Percentiles rank a stretch among this genome's conserved stretches.
Evolutionary conservation across 768 basidiomycete species (phyloP).

Genomic region (Rickenella mellea): DNA sequence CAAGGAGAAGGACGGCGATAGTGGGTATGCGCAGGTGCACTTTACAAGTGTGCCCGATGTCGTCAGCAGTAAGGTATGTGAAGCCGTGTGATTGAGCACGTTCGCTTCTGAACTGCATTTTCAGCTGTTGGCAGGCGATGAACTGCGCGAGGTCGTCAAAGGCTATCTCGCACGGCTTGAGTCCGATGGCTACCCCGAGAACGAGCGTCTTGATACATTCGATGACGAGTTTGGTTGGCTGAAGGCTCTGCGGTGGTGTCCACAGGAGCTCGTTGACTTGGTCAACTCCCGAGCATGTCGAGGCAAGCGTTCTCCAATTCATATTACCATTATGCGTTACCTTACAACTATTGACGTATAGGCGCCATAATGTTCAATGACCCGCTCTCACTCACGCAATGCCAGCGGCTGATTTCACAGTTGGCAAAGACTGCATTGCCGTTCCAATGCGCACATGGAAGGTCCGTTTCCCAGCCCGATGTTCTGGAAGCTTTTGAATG

Average conservation of each 20-base stretch:
- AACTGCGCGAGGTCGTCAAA: constrained; percentile 70
- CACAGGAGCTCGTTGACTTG: constrained; percentile 71
- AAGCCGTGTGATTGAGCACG: constrained; percentile 1
- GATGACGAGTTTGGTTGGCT: constrained; percentile 37
- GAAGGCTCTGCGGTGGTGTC: constrained; percentile 71
- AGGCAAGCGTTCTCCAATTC: constrained; percentile 39
- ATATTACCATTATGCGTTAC: background rate
- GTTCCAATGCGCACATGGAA: constrained; percentile 95
- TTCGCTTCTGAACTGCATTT: constrained; percentile 8
- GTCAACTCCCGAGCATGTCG: constrained; percentile 94
- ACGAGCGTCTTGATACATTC: constrained; percentile 6
- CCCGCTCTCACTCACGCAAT: constrained; percentile 54
- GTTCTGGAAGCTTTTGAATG: background rate
- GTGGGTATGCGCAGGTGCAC: constrained; percentile 54
- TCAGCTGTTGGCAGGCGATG: constrained; percentile 57
- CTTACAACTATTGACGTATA: constrained; percentile 19
- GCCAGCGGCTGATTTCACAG: constrained; percentile 53
- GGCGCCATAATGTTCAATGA: constrained; percentile 99
- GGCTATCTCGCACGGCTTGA: constrained; percentile 58
- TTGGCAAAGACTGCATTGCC: constrained; percentile 72
- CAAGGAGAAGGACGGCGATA: constrained; percentile 18
- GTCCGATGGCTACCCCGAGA: too few species aligned
- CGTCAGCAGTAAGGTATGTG: constrained; percentile 54
- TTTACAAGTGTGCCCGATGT: constrained; percentile 60
- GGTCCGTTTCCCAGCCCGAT: constrained; percentile 32